These are phyloP conservation scores for Geosmithia morbida DNA, from an alignment of 2,329 filamentous ascomycete species.

Conservation along the genomic window DNA sequence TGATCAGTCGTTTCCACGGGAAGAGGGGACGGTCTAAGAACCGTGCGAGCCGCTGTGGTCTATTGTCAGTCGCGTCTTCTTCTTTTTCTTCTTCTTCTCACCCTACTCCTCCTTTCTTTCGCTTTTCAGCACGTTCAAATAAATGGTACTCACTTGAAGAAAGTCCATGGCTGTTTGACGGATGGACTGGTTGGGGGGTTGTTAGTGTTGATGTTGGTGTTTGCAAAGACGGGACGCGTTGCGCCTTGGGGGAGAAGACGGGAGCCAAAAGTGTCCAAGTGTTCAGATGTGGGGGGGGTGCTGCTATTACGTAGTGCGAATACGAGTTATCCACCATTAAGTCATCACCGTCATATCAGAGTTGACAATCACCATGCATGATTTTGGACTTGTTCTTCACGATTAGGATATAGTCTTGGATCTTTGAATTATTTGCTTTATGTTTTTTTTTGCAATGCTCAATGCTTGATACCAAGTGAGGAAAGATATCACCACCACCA, in stretches of 20 bases:
- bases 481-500: no score
- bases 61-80: conserved; percentile 3
- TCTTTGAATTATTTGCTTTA: no score
- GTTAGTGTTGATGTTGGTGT: no score
- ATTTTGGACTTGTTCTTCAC: no score
- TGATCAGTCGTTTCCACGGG: conserved; percentile 93
- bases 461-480: no score
- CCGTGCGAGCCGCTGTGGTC: conserved; percentile 55
- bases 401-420: no score
- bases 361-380: background rate
- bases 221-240: conserved; percentile 3
- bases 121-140: no score
- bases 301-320: background rate
- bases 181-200: conserved; percentile 5
- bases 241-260: background rate
- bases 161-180: conserved; percentile 25
- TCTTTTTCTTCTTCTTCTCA: conserved; percentile 5
- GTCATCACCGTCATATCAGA: background rate
- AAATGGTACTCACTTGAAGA: no score
- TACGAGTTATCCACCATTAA: background rate
- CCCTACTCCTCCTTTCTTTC: background rate
- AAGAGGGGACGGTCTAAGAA: conserved; percentile 85
- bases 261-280: background rate
- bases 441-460: no score
- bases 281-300: background rate